A percentile compares a stretch with the other conserved stretches of the same genome.
Conservation (phyloP, 225 moss, liverwort and hornwort genomes). For the Antitrichia curtipendula region DNA sequence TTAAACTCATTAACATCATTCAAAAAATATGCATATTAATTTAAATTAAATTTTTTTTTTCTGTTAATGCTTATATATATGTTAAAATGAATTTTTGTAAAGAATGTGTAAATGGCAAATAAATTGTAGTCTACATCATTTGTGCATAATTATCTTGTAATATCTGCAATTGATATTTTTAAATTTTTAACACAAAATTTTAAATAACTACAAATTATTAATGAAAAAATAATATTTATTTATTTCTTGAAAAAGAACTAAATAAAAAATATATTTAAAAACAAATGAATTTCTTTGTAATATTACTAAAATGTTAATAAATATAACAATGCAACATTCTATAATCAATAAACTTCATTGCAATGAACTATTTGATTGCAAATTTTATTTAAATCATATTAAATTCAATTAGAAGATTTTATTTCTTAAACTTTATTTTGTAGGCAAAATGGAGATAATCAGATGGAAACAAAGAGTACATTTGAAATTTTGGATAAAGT, state of each 20-base stretch:
- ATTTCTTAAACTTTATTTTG: background rate
- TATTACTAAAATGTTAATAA: too few species aligned
- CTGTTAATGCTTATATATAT: background rate
- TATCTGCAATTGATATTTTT: too few species aligned
- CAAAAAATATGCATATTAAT: too few species aligned
- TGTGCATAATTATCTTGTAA: background rate
- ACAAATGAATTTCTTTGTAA: background rate
- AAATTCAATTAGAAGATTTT: background rate
- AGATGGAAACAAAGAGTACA: constrained; percentile 10
- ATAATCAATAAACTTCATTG: background rate
- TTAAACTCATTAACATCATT: background rate
- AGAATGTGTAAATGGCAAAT: too few species aligned
- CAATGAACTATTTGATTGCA: too few species aligned
- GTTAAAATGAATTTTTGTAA: background rate
- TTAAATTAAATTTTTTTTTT: too few species aligned
- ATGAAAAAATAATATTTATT: background rate
- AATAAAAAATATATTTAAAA: accelerated
- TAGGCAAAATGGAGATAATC: constrained; percentile 13
- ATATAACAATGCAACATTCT: background rate
- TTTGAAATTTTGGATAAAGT: constrained; percentile 30
- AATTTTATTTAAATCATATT: too few species aligned
- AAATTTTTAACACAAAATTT: background rate
- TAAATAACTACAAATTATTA: too few species aligned
- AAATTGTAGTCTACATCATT: background rate
- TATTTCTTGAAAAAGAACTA: too few species aligned